Evolutionary conservation across 345 rosid genomes (phyloP).

Genomic region (Raphanus sativus): DNA sequence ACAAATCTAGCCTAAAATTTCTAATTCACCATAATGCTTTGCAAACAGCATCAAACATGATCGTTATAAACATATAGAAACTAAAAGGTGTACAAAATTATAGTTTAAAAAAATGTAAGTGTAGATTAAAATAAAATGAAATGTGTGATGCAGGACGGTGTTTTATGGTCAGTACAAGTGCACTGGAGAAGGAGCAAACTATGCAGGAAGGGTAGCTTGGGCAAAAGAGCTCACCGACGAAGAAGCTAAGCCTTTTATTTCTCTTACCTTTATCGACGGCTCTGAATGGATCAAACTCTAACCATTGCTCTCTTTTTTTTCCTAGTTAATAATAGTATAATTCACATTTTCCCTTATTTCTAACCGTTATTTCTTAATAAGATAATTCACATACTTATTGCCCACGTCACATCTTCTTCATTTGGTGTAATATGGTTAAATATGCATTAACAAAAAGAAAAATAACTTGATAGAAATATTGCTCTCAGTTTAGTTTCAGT

Average conservation of each 20-base stretch:
- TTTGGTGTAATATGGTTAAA: not conserved
- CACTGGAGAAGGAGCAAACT: conserved; percentile 80
- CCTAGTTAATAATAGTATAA: conserved; percentile 2
- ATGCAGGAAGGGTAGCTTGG: conserved; percentile 88
- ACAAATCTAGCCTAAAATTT: not conserved
- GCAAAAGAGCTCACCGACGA: conserved; percentile 80
- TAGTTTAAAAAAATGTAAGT: no score
- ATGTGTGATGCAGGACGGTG: conserved; percentile 71
- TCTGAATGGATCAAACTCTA: conserved; percentile 78
- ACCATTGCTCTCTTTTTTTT: conserved; percentile 13
- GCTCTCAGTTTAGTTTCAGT: not conserved
- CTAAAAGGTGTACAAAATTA: not conserved
- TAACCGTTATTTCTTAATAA: not conserved
- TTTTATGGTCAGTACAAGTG: conserved; percentile 96
- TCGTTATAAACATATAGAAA: not conserved
- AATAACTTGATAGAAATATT: not conserved
- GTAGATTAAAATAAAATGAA: not conserved
- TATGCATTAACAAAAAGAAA: not conserved
- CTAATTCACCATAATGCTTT: not conserved
- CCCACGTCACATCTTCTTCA: not conserved
- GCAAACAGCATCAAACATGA: not conserved
- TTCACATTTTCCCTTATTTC: conserved; percentile 23
- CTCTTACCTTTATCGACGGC: conserved; percentile 81
- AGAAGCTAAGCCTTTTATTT: conserved; percentile 86
- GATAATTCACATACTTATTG: no score